Conservation (phyloP, 208 protist genomes). For the Naegleria lovaniensis region DNA sequence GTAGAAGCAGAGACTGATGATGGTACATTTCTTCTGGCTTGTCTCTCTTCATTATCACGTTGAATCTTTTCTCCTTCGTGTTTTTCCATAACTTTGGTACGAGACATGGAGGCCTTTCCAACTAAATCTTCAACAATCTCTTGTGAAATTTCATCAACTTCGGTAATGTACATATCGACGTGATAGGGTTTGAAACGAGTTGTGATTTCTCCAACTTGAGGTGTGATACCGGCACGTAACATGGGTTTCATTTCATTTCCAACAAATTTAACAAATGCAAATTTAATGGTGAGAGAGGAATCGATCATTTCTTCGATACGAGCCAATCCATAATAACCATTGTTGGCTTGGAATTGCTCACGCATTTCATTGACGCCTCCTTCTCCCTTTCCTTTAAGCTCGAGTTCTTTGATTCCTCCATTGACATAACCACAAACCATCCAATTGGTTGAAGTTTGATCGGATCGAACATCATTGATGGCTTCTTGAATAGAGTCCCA, state of each 20-base stretch:
- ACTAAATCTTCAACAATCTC: background rate
- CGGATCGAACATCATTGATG: background rate
- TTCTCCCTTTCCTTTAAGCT: background rate
- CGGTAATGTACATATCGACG: background rate
- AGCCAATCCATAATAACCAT: background rate
- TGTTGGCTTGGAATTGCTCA: background rate
- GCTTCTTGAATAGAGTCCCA: background rate
- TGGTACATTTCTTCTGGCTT: background rate
- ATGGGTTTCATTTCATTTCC: background rate
- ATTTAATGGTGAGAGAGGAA: background rate
- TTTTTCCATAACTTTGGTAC: background rate
- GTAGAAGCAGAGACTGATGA: background rate
- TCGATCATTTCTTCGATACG: slow-evolving; percentile 7
- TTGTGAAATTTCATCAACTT: slow-evolving; percentile 9
- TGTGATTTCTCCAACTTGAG: slow-evolving; percentile 7
- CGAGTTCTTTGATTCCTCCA: background rate
- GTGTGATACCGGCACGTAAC: background rate
- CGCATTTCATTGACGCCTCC: background rate
- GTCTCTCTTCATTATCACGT: background rate
- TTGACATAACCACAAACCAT: background rate
- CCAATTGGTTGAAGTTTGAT: background rate
- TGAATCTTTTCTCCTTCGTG: background rate
- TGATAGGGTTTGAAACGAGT: slow-evolving; percentile 16
- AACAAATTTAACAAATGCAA: slow-evolving; percentile 19
- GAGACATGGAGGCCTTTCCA: background rate